Evolutionary conservation across 371 early-diverging fungal genomes (phyloP), one percentile per base, ranked within the genome.

Genomic region (Syncephalastrum monosporum): DNA sequence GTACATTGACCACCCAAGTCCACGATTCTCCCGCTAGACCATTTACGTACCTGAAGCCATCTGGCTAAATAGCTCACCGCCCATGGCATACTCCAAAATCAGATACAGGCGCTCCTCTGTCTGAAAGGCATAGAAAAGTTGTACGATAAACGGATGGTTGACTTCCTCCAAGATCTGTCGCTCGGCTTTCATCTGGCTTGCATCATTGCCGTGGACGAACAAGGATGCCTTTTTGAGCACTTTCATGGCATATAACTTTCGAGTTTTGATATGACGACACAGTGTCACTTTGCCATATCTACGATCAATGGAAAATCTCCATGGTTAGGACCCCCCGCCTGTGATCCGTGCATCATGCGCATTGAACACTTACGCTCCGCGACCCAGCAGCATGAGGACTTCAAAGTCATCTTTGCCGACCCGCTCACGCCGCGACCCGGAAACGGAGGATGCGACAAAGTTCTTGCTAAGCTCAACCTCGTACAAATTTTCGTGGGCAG

Each of bases 21-120:
- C 46, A 27, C 38, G 47, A 52, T n/a, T 7, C 42, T 14, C 19
- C 19, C 13, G 25, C 15, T 57, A 15, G n/a, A 52, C 15, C 33
- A 41, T 57, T 21, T 19, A 19, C 42, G 60, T 69, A 79, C 82
- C 82, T 53, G 79, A 71, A 60, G 87, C 90, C 76, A 99, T 81
- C 70, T 96, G 97, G 56, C 88, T 88, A 68, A 99, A 99, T 54
- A 99, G 73, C 81, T 99, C 99, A n/a, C 99, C 99, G 50, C 99
- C 99, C 15, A 91, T 89, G 41, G 96, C 95, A 82, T 95, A 99
- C 59, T 97, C 96, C 84, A 99, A 79, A 27, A 97, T 92, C 69
- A 99, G 75, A 66, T 95, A 97, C 24, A 99, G 81, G 52, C 93
- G 79, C 24, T 79, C 73, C 42, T 84, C 75, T 16, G 95, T 92